Evolutionary conservation across 1,139 yeast species (phyloP).

Genomic region (Suhomyces yuchorum): DNA sequence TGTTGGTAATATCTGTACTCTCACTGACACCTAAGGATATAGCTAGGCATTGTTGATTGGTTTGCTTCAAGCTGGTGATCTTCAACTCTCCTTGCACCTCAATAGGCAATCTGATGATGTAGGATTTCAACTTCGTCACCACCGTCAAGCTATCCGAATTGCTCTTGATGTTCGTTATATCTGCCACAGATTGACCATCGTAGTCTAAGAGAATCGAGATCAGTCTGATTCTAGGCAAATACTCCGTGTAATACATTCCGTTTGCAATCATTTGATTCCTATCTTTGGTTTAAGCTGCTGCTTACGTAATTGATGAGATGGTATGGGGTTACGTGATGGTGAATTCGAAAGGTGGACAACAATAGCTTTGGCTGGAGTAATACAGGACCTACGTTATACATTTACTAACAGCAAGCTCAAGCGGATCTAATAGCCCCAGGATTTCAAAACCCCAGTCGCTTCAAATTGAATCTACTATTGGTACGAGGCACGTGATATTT

Average conservation of each 20-base stretch:
- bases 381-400: too few relatives aligned
- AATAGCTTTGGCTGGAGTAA: too few relatives aligned
- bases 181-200: constrained; percentile 13
- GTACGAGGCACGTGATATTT: too few relatives aligned
- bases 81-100: constrained; percentile 9
- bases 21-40: constrained; percentile 6
- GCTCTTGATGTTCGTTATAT: constrained; percentile 15
- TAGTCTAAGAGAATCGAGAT: constrained; percentile 34
- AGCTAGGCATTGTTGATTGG: constrained; percentile 7
- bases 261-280: not conserved
- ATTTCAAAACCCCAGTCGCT: too few relatives aligned
- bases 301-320: not conserved
- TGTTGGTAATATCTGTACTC: constrained; percentile 11
- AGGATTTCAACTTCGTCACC: constrained; percentile 1
- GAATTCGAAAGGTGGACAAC: too few relatives aligned
- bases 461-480: too few relatives aligned
- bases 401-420: too few relatives aligned
- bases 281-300: not conserved
- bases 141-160: constrained; percentile 5
- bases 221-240: constrained; percentile 40
- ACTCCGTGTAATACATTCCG: constrained; percentile 40
- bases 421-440: too few relatives aligned
- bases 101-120: constrained; percentile 11
- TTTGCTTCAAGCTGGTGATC: constrained; percentile 15
- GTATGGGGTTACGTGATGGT: too few relatives aligned